phyloP scores from a whole-genome alignment of 2,329 filamentous ascomycete species.

The Ophiosphaerella korrae region DNA sequence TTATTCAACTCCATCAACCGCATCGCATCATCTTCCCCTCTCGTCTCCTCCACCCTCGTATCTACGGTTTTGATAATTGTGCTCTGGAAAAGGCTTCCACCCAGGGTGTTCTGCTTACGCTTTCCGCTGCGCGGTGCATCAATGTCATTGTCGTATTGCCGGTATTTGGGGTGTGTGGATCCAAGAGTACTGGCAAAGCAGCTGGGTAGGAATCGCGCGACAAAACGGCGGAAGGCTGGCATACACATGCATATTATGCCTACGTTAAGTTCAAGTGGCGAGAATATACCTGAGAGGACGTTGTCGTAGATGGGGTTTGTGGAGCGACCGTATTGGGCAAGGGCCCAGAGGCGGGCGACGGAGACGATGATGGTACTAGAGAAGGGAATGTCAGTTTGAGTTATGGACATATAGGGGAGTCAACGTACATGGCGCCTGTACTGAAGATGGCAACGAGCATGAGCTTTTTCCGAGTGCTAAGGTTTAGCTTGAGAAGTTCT shows the following conservation, averaged over 20 bases:
- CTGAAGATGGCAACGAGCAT: conserved; percentile 15
- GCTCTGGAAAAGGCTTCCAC: conserved; percentile 9
- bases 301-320: conserved; percentile 46
- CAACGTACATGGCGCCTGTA: conserved; percentile 12
- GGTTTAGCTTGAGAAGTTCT: conserved; percentile 11
- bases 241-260: conserved; percentile 25
- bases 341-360: conserved; percentile 46
- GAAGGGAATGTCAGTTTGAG: not conserved
- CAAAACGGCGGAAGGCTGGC: conserved; percentile 21
- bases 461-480: conserved; percentile 11
- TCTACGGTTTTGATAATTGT: conserved; percentile 12
- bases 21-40: conserved; percentile 7
- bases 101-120: conserved; percentile 4
- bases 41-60: conserved; percentile 1
- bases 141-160: not conserved
- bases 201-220: conserved; percentile 40
- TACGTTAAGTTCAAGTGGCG: conserved; percentile 20
- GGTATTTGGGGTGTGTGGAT: not conserved
- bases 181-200: conserved; percentile 8
- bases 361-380: conserved; percentile 43
- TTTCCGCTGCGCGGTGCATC: not conserved
- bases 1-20: conserved; percentile 4
- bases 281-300: conserved; percentile 17
- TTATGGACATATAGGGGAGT: not conserved
- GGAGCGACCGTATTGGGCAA: conserved; percentile 49